Evolutionary conservation across 352 stramenopile genomes (phyloP).

Genomic region (Globisporangium barbulae): DNA sequence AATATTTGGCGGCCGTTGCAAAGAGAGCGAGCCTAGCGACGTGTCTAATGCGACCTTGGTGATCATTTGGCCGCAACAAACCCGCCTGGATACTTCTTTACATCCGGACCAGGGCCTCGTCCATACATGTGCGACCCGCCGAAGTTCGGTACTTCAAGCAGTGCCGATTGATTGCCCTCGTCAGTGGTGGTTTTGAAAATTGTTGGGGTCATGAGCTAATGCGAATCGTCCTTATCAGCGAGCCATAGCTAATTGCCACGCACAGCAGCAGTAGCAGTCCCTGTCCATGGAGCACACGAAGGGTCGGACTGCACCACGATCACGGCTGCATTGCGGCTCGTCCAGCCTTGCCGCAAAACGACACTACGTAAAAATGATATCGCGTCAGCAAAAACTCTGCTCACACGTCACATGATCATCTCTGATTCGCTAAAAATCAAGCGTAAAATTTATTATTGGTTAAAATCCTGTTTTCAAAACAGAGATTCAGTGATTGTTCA

Average conservation of each 20-base stretch:
- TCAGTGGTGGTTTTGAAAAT: not conserved
- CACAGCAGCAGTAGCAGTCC: too few relatives aligned
- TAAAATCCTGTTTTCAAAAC: not conserved
- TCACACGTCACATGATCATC: conserved; percentile 2
- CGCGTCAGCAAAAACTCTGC: not conserved
- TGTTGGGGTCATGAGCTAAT: not conserved
- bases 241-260: too few relatives aligned
- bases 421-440: not conserved
- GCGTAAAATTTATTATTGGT: not conserved
- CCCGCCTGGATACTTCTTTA: not conserved
- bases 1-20: not conserved
- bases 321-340: too few relatives aligned
- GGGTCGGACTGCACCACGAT: too few relatives aligned
- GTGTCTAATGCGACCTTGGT: too few relatives aligned
- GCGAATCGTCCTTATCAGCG: not conserved
- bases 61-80: too few relatives aligned
- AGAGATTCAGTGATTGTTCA: conserved; percentile 6
- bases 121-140: not conserved
- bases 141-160: not conserved
- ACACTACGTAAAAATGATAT: not conserved
- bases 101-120: not conserved
- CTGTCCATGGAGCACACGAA: too few relatives aligned
- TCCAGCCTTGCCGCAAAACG: too few relatives aligned
- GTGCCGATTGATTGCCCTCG: not conserved
- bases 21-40: not conserved